Base-by-base conservation (phyloP, 148 eudicot genomes). In the Cornus kousa region DNA sequence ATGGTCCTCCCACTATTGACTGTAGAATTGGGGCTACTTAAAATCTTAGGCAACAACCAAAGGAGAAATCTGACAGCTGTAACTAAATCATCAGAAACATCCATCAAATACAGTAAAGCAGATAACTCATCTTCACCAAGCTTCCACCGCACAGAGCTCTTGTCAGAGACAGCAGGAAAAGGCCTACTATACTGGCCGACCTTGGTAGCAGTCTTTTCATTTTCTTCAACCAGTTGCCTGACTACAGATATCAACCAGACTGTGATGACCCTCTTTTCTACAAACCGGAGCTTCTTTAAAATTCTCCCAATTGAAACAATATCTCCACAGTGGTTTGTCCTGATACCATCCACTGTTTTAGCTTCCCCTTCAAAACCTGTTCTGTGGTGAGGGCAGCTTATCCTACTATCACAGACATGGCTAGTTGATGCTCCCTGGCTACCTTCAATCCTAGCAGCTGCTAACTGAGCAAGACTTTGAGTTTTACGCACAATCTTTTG, bases 361-460 rank as follows among this genome's bases (percentile, higher is more conserved):
- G 74, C 83, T 53, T 92, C 98, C 60, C 83, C 89, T 46, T 91
- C 97, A 24, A 68, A 60, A 77, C 84, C 90, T 62, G 86, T 84
- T 60, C 86, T 80, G 43, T 97, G 99, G 78, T 97, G 97, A 14
- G 97, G 95, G 80, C 99, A 97, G 65, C 80, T 89, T 14, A 88
- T 76, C 85, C 79, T 92, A 83, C 82, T 97, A 78, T 94, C 99
- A 90, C 99, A 97, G 60, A 92, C 88, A 82, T 97, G 99, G 85
- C 99, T 97, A 9, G 98, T 97, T 10, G 99, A 97, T 72, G 99
- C 98, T 84, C 99, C 98, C 82, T 92, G 98, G 82, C 99, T 97
- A 79, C 94, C 89, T 83, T 97, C 99, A 78, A 94, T 97, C 79
- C 99, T 88, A 31, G 99, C 89, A 77, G 95, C 86, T 4, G 93